Base-by-base conservation (phyloP, 1,139 yeast genomes). In the Arxiozyma telluris region DNA sequence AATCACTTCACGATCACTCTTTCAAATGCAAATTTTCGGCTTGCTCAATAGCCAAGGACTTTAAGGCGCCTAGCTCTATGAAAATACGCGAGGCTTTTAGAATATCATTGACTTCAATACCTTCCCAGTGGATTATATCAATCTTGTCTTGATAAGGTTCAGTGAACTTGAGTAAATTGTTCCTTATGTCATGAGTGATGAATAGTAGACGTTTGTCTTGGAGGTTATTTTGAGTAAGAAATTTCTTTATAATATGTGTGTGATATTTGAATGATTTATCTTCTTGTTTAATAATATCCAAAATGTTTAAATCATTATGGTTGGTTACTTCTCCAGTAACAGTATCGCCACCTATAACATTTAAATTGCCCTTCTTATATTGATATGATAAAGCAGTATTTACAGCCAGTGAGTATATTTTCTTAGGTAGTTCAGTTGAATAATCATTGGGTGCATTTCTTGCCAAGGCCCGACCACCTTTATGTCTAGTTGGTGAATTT, bases 381-480 rank as follows among this genome's bases (percentile, higher is more conserved):
- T 83, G 86, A 59, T 83, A 82, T 60, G 95, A 84, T 56, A 93
- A 76, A 1, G 98, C 98, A 45, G 84, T 80, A 63, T 87, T 82
- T 63, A 87, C 74, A 1, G 97, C 98, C 61, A 76, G 74, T 52
- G 82, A 74, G 71, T 91, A 93, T 22, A 87, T 77, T 67, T 88
- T 84, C 34, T 70, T 68, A 22, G 96, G 96, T 61, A 94, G 76
- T n/a, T 78, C 82, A 4, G 97, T 87, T 44, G 91, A 79, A 80
- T 87, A 84, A 70, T 89, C 95, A 67, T 88, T 94, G 49, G 96
- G 96, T 18, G 96, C 97, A 55, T 79, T 80, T 67, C 94, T 84
- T 25, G 94, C 97, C 66, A 87, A 83, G 0, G 98, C 98, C 61
- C 87, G 79, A 50, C 93, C 91, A 66, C 96, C 96, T 65, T 87